Conservation (phyloP, 2,329 filamentous ascomycete species). For the Sphaerostilbella broomeana region DNA sequence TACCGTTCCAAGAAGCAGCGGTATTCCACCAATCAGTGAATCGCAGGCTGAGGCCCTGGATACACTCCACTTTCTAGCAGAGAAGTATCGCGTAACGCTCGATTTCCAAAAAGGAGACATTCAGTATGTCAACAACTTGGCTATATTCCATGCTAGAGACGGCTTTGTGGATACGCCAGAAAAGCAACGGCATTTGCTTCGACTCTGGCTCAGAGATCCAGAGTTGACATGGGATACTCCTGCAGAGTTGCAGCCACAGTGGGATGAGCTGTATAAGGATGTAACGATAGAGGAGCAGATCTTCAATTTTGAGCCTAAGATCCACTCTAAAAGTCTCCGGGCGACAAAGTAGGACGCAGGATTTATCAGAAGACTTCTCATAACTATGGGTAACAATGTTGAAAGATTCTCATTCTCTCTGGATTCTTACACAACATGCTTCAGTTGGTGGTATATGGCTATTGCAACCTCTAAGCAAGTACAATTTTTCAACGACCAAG, state of each 20-base stretch:
- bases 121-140: background rate
- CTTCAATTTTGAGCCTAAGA: no score
- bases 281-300: no score
- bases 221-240: background rate
- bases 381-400: no score
- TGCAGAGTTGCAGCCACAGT: background rate
- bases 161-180: background rate
- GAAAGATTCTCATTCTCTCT: no score
- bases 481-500: no score
- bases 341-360: no score
- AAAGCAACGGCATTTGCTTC: background rate
- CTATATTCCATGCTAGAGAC: background rate
- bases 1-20: background rate
- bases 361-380: no score
- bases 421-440: no score
- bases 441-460: no score
- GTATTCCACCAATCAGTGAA: background rate
- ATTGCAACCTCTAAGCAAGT: no score
- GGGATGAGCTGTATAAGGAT: no score
- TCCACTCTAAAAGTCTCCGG: no score
- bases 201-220: background rate
- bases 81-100: background rate
- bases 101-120: background rate
- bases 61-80: background rate
- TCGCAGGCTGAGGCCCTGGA: background rate